A percentile compares a stretch with the other conserved stretches of the same genome.
phyloP scores from a whole-genome alignment of 139 green algal genomes.

The Astrephomene gubernaculifera region DNA sequence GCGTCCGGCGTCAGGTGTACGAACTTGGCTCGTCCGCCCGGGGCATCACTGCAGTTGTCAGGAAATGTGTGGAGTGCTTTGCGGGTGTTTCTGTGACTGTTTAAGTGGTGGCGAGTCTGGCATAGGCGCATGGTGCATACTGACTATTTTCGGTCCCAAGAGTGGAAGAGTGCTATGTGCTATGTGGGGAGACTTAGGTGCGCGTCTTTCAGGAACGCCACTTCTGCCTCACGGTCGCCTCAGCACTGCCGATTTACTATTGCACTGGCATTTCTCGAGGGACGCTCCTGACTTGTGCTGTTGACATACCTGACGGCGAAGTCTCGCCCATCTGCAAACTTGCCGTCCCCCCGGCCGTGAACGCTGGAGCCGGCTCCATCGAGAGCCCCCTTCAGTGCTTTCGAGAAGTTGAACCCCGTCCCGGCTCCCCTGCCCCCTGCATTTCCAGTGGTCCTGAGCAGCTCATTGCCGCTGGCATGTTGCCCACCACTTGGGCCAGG shows the following conservation, averaged over 20 bases:
- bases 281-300: no score
- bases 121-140: no score
- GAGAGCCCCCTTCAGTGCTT: background rate
- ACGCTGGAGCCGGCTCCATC: background rate
- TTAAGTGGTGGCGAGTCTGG: no score
- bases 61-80: background rate
- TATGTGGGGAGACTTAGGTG: no score
- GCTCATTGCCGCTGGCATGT: background rate
- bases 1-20: constrained; percentile 17
- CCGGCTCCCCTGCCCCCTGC: background rate
- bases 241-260: no score
- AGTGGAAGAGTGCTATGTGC: no score
- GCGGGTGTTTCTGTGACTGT: background rate
- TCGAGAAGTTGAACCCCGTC: constrained; percentile 10
- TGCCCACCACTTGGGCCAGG: background rate
- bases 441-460: background rate
- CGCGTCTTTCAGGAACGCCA: no score
- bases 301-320: constrained; percentile 26
- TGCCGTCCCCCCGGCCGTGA: constrained; percentile 26
- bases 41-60: background rate
- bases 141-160: no score
- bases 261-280: no score
- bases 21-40: constrained; percentile 8
- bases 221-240: no score
- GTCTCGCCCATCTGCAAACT: constrained; percentile 9